Percentiles rank a stretch among this genome's conserved stretches.
These are phyloP conservation scores for Nakazawaea wickerhamii DNA, from an alignment of 805 yeast genomes.

Conservation along the genomic window DNA sequence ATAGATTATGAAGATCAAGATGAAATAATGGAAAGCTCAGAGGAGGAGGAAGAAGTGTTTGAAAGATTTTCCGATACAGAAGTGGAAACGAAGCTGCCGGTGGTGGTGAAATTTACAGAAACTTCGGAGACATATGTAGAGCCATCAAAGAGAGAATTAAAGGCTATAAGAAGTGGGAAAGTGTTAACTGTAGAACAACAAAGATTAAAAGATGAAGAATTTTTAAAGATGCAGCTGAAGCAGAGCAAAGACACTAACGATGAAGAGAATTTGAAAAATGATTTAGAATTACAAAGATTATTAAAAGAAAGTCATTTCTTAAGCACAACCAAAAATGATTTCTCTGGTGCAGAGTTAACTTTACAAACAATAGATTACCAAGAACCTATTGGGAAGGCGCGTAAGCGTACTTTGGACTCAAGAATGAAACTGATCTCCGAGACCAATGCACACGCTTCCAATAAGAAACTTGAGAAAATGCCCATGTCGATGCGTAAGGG, in stretches of 20 bases:
- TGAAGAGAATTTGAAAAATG: conserved; percentile 57
- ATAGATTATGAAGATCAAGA: conserved; percentile 7
- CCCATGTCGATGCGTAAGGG: conserved; percentile 90
- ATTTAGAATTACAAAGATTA: conserved; percentile 65
- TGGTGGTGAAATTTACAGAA: conserved; percentile 43
- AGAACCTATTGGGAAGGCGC: conserved; percentile 62
- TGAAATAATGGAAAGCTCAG: not conserved
- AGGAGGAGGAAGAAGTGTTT: conserved; percentile 17
- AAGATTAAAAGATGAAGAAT: conserved; percentile 25
- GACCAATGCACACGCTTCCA: conserved; percentile 33
- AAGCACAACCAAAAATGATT: conserved; percentile 29
- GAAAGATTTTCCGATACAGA: conserved; percentile 23
- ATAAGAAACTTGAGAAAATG: conserved; percentile 58
- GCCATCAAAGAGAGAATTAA: conserved; percentile 44
- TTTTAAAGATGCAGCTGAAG: conserved; percentile 14
- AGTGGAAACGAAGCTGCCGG: conserved; percentile 27
- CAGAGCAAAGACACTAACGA: conserved; percentile 32
- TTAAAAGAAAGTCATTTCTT: conserved; percentile 67
- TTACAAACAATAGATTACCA: conserved; percentile 56
- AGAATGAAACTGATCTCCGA: conserved; percentile 45
- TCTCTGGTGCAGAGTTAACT: conserved; percentile 66
- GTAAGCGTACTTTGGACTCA: conserved; percentile 57
- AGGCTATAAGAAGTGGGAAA: conserved; percentile 54
- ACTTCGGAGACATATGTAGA: conserved; percentile 21
- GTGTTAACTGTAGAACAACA: conserved; percentile 40